Evolutionary conservation across 2,329 filamentous ascomycete species (phyloP), one percentile per base, ranked within the genome.

Genomic region (Phyllosticta capitalensis): DNA sequence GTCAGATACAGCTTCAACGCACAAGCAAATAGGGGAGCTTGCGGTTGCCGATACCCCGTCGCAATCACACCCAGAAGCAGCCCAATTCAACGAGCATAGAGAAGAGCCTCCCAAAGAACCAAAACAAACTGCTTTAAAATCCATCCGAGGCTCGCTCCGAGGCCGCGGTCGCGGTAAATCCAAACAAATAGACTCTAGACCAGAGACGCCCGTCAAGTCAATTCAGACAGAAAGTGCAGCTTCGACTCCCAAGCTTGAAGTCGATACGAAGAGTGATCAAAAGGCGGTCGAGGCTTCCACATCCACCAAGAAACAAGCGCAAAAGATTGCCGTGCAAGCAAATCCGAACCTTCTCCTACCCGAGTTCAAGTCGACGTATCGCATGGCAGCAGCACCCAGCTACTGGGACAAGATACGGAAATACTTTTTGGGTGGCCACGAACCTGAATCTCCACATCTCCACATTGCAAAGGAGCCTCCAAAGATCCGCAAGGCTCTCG

Each of bases 401-500:
- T 77, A 78, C 63, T 72, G 78, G 66, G 71, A 78, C 64, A 63
- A 74, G 62, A 62, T 79, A 63, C 68, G 72, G 63, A 64, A 72
- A 64, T 68, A 74, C 57, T 68, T 72, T 65, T 64, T 67, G 67
- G 79, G 66, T 63, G 77, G 71, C 68, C 49, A 56, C 14, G 88
- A 58, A 76, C 80, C 28, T 78, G 81, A 85, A 55, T 72, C 79
- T 7, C 78, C 83, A 3, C 79, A 96, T 70, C 84, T 96, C 5
- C 87, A 84, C 64, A 81, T 90, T 30, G 75, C 84, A 6, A 85
- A 84, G 52, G 83, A 88, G 7, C 79, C 83, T 0, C 88, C 84
- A 0, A 87, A 82, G 64, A 84, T 97, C 53, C 90, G 84, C 68
- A 94, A 88, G 65, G 94, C 94, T 12, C 80, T 99, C 5, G 91